These are phyloP conservation scores for Lasiodiplodia citricola DNA, from an alignment of 2,329 filamentous ascomycete species.

Conservation along the genomic window DNA sequence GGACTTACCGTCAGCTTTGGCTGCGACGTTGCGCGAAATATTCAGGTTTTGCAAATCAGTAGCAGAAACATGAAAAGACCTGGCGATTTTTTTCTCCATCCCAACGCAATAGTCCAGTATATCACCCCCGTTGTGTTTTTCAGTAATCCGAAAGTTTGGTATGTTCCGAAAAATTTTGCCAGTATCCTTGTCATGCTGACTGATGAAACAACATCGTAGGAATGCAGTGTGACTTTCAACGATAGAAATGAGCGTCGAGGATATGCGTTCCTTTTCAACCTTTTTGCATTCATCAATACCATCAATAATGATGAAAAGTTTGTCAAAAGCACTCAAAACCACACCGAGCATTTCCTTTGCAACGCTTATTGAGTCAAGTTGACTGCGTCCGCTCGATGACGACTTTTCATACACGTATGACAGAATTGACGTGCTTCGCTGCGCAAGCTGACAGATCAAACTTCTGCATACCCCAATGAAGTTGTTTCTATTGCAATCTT, in stretches of 20 bases:
- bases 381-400: slow-evolving; percentile 32
- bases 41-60: too few species aligned
- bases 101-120: slow-evolving; percentile 19
- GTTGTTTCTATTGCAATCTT: slow-evolving; percentile 29
- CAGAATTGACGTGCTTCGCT: slow-evolving; percentile 29
- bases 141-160: neutral
- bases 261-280: slow-evolving; percentile 35
- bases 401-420: slow-evolving; percentile 34
- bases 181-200: slow-evolving; percentile 39
- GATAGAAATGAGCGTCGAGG: neutral
- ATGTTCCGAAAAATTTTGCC: slow-evolving; percentile 31
- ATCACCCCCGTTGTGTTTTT: slow-evolving; percentile 32
- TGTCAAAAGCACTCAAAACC: slow-evolving; percentile 35
- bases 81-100: too few species aligned
- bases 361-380: slow-evolving; percentile 33
- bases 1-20: too few species aligned
- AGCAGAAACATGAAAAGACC: too few species aligned
- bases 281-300: slow-evolving; percentile 50
- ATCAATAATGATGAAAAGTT: slow-evolving; percentile 50
- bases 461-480: slow-evolving; percentile 25
- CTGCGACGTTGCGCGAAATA: too few species aligned
- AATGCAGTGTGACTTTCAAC: too few species aligned
- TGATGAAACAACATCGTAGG: slow-evolving; percentile 40
- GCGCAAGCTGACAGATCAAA: slow-evolving; percentile 41
- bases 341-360: slow-evolving; percentile 41